Conservation (phyloP, 1,284 basidiomycete species). For the Heliocybe sulcata region DNA sequence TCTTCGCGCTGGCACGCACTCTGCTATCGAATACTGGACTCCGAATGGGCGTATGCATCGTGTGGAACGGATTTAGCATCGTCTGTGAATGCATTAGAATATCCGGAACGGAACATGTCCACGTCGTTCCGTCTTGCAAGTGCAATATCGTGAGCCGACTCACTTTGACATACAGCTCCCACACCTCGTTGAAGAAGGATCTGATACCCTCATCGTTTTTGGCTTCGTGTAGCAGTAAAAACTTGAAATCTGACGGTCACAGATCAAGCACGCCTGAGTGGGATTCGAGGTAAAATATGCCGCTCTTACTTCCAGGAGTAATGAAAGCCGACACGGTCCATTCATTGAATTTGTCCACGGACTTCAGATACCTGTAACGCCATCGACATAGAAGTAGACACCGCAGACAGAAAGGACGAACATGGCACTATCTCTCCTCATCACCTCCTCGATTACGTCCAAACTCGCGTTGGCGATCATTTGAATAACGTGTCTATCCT, state of each 20-base stretch:
- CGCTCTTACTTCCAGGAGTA: conserved; percentile 79
- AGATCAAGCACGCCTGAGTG: conserved; percentile 8
- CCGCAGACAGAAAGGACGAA: conserved; percentile 32
- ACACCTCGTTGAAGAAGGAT: conserved; percentile 85
- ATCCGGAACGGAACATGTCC: neutral
- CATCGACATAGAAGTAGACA: conserved; percentile 1
- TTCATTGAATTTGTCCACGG: conserved; percentile 93
- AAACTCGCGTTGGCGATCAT: conserved; percentile 94
- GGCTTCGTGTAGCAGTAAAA: conserved; percentile 84
- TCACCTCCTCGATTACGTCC: conserved; percentile 87
- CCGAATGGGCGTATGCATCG: conserved; percentile 76
- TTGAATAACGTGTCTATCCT: conserved; percentile 90
- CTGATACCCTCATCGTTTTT: conserved; percentile 96
- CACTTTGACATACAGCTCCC: conserved; percentile 95
- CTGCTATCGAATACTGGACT: conserved; percentile 77
- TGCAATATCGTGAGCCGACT: conserved; percentile 14
- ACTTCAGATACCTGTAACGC: conserved; percentile 76
- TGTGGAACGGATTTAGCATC: conserved; percentile 88
- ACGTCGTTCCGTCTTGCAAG: conserved; percentile 1
- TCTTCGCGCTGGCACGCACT: conserved; percentile 82
- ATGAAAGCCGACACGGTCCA: conserved; percentile 95
- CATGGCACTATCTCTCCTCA: conserved; percentile 83
- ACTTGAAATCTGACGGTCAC: conserved; percentile 69
- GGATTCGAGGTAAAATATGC: conserved; percentile 3
- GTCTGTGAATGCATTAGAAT: conserved; percentile 40